Evolutionary conservation across 1,139 yeast species (phyloP), one percentile per base, ranked within the genome.

Genomic region (Geotrichum siamense): DNA sequence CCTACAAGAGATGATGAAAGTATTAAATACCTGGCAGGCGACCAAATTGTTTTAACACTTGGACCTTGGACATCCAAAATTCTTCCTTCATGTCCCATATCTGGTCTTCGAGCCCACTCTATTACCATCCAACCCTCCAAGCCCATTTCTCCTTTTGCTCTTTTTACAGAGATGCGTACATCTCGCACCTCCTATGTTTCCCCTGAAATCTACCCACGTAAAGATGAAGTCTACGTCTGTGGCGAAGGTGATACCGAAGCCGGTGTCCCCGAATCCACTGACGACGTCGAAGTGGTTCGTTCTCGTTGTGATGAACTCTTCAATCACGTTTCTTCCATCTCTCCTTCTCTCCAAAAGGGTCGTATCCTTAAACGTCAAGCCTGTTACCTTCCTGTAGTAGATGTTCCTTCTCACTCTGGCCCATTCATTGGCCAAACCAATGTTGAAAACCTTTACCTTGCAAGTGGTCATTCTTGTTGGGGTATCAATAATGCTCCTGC

Each of bases 401-500:
- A 89, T 59, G 89, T 86, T 3, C 94, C 96, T 2, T 81, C 94
- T 2, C 78, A 87, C 41, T 78, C 93, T 3, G 97, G 98, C 2
- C 98, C 98, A 0, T 71, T 91, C 47, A 80, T 91, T 53, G 98
- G 98, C 39, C 89, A 84, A 57, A 89, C 97, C 0, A 86, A 87
- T 58, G 91, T 86, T 16, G 77, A 75, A 20, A 80, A 81, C 51
- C 67, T 91, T 50, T 84, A 69, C 55, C 65, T 91, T 48, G 95
- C 96, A 2, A 77, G 93, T 16, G 98, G 97, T 1, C 98, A 91
- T 63, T 82, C 94, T 17, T 91, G 97, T 65, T 91, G 98, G 98
- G 98, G 98, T 20, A 91, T 91, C 51, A 91, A 89, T 64, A 89
- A 91, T 63, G 96, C 96, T 0, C 97, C 97, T 1, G 97, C 85